These are phyloP conservation scores for Hippophae gyantsensis DNA, from an alignment of 306 rosid genomes.

Conservation along the genomic window DNA sequence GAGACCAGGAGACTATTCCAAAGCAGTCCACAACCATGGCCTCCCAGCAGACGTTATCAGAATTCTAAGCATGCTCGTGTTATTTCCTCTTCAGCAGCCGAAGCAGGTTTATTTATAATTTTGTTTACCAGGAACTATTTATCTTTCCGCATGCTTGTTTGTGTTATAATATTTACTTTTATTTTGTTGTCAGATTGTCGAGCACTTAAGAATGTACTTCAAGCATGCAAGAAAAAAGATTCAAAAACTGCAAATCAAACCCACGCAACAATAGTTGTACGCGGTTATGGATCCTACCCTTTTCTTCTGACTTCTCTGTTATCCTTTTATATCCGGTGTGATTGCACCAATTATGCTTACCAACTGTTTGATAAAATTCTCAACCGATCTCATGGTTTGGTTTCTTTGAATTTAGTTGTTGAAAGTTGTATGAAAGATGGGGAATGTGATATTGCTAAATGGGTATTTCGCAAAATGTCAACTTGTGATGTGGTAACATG, in stretches of 20 bases:
- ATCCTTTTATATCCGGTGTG: constrained; percentile 34
- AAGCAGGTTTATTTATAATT: no score
- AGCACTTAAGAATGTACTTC: constrained; percentile 31
- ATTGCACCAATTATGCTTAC: constrained; percentile 15
- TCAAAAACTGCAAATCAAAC: constrained; percentile 31
- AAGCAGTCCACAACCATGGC: no score
- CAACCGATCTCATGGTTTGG: constrained; percentile 11
- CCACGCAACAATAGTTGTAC: constrained; percentile 38
- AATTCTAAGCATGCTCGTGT: no score
- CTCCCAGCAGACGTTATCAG: no score
- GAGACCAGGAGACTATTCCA: no score
- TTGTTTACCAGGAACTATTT: no score
- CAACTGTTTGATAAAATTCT: constrained; percentile 23
- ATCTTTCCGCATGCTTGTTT: no score
- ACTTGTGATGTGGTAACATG: constrained; percentile 50
- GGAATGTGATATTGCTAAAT: constrained; percentile 41
- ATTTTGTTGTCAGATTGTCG: constrained; percentile 23
- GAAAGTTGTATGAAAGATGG: constrained; percentile 32
- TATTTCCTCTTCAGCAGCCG: no score
- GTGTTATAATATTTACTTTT: background rate
- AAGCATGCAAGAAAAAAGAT: constrained; percentile 28
- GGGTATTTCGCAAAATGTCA: constrained; percentile 38
- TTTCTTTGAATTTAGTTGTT: constrained; percentile 33
- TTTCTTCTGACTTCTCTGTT: constrained; percentile 39
- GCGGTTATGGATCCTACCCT: constrained; percentile 51